Evolutionary conservation across 352 stramenopile genomes (phyloP).

Genomic region (Phytopythium litorale): DNA sequence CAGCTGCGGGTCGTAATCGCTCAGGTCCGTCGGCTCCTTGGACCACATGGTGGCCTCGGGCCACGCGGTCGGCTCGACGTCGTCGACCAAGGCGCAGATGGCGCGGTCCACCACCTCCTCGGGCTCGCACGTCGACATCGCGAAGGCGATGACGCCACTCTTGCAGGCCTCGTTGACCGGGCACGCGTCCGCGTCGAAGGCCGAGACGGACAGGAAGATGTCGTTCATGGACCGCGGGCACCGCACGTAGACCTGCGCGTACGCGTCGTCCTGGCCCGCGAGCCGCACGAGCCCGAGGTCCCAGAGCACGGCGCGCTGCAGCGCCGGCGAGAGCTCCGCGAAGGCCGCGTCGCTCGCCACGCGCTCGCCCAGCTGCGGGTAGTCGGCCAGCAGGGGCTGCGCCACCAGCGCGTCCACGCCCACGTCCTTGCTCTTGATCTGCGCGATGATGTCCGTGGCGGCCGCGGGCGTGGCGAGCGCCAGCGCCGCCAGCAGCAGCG

Average conservation of each 20-base stretch:
- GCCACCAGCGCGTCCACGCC: not conserved
- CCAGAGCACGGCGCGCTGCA: constrained; percentile 40
- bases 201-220: constrained; percentile 18
- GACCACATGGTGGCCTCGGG: constrained; percentile 1
- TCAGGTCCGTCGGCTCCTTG: constrained; percentile 18
- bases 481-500: not conserved
- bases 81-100: constrained; percentile 15
- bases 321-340: not conserved
- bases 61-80: not conserved
- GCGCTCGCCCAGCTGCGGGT: not conserved
- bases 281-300: constrained; percentile 21
- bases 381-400: not conserved
- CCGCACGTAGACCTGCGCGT: constrained; percentile 34
- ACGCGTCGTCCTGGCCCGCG: not conserved
- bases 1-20: constrained; percentile 25
- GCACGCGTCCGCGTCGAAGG: constrained; percentile 14
- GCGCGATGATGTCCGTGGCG: not conserved
- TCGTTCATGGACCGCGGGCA: constrained; percentile 37
- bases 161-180: constrained; percentile 18
- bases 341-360: constrained; percentile 3
- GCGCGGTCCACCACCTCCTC: constrained; percentile 10
- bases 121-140: constrained; percentile 13
- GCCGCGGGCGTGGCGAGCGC: not conserved
- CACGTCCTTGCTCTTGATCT: not conserved
- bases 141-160: constrained; percentile 23